Base-by-base conservation (phyloP, 2,329 filamentous ascomycete species). In the Trichophyton simii region DNA sequence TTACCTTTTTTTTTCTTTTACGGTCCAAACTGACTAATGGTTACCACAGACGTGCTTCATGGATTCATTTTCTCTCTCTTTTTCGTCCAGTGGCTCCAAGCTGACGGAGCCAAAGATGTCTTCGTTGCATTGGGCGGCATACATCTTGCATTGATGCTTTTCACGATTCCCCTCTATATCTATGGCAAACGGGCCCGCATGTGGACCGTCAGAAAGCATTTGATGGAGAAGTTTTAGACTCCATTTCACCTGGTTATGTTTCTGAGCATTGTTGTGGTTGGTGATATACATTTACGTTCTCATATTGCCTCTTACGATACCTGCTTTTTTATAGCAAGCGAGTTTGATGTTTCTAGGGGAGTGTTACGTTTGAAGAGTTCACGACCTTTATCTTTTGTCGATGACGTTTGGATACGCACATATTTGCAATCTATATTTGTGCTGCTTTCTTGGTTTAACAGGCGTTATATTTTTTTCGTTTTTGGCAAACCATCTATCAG, bases 131-230 rank as follows among this genome's bases (percentile, higher is more conserved):
- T 96, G 59, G 92, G 92, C 2, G 81, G 91, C 28, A 94, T 97
- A 31, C 92, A 97, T 74, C 74, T 96, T 38, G 83, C 84, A 11
- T 82, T 87, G 61, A 79, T 95, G 72, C 69, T 89, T 2, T 84
- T 81, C 60, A 88, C 90, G 0, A 86, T 96, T 61, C 92, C 92
- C 0, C 90, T 97, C 87, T 97, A 94, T 72, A 88, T 97, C 20
- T 96, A 84, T 69, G 92, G 92, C 18, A 97, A 97, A 79, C 78
- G 91, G 61, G 85, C 87, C 15, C 80, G 92, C 18, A 95, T 96
- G 89, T 96, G 91, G 92, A 97, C 91, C 0, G 89, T 91, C 9
- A 79, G 88, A 65, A 88, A 82, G 80, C 90, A 88, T 66, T 77
- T 95, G 65, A 91, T 95, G 87, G 90, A 95, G 81, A 88, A 84